Conservation (phyloP, 2,329 filamentous ascomycete species). For the Arthrobotrys pseudoclavata region DNA sequence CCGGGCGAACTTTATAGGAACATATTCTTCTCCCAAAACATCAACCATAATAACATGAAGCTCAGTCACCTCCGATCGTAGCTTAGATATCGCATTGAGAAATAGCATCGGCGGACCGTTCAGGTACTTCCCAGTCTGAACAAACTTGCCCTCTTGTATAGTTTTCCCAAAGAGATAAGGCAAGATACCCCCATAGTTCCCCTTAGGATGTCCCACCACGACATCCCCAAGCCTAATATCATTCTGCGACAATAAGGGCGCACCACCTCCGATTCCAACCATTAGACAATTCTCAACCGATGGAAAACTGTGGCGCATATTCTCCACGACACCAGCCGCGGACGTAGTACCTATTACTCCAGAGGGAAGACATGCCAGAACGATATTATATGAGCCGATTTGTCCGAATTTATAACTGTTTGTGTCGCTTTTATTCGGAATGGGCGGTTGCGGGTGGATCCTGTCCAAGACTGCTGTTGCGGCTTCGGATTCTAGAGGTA, state of each 20-base stretch:
- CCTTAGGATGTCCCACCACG: slow-evolving; percentile 16
- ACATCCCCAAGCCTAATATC: slow-evolving; percentile 20
- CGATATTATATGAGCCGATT: slow-evolving; percentile 11
- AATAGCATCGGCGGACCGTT: slow-evolving; percentile 13
- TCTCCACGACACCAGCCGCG: not conserved
- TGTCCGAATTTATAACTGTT: slow-evolving; percentile 25
- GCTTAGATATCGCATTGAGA: not conserved
- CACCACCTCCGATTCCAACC: slow-evolving; percentile 32
- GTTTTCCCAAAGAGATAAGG: slow-evolving; percentile 22
- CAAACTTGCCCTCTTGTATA: not conserved
- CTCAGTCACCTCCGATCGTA: not conserved
- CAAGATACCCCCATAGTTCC: not conserved
- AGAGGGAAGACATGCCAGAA: slow-evolving; percentile 9
- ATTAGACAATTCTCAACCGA: slow-evolving; percentile 7
- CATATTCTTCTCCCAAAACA: not conserved
- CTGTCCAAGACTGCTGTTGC: slow-evolving; percentile 51
- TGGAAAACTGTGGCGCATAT: slow-evolving; percentile 12
- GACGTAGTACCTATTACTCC: slow-evolving; percentile 6
- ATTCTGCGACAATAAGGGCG: not conserved
- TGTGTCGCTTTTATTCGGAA: not conserved
- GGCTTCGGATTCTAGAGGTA: slow-evolving; percentile 60
- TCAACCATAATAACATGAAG: not conserved
- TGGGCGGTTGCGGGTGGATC: slow-evolving; percentile 15
- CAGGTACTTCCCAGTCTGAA: not conserved
- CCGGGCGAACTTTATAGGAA: not conserved